These are phyloP conservation scores for Kwoniella dejecticola DNA, from an alignment of 768 basidiomycete genomes.

Conservation along the genomic window DNA sequence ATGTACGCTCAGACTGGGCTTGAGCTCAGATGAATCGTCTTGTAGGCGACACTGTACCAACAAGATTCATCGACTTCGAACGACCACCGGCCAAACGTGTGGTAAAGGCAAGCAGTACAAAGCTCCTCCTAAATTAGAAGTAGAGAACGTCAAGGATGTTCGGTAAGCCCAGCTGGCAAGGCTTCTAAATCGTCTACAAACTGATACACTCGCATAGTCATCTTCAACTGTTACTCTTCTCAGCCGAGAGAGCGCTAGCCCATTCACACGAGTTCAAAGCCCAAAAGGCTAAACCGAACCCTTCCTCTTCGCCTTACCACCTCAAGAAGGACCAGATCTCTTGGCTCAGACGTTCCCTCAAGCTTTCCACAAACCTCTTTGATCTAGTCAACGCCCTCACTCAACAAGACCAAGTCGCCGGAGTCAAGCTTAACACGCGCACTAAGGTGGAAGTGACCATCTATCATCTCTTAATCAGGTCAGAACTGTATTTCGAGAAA, in stretches of 20 bases:
- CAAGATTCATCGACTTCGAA: slow-evolving; percentile 82
- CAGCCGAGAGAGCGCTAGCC: slow-evolving; percentile 89
- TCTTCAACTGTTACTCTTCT: slow-evolving; percentile 74
- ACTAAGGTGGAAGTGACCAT: slow-evolving; percentile 70
- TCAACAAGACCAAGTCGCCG: slow-evolving; percentile 67
- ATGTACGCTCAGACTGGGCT: neutral
- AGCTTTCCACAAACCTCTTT: slow-evolving; percentile 36
- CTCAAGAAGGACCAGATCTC: slow-evolving; percentile 47
- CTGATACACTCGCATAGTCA: slow-evolving; percentile 31
- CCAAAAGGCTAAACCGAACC: slow-evolving; percentile 60
- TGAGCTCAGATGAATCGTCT: neutral
- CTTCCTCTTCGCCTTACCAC: slow-evolving; percentile 26
- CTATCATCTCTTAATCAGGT: slow-evolving; percentile 78
- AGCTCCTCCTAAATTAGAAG: slow-evolving; percentile 68
- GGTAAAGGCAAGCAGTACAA: slow-evolving; percentile 90
- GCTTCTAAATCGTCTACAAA: neutral
- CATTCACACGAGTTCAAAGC: slow-evolving; percentile 75
- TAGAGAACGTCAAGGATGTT: slow-evolving; percentile 75
- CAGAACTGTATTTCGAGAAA: slow-evolving; percentile 76
- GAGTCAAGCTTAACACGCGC: slow-evolving; percentile 59
- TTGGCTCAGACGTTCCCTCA: slow-evolving; percentile 46
- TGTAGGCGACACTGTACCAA: slow-evolving; percentile 86
- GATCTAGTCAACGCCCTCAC: slow-evolving; percentile 64
- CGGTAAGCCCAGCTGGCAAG: slow-evolving; percentile 64
- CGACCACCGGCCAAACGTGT: slow-evolving; percentile 78